Percentiles rank a stretch among this genome's conserved stretches.
Evolutionary conservation across 768 basidiomycete species (phyloP).

Genomic region (Termitomyces sp.): DNA sequence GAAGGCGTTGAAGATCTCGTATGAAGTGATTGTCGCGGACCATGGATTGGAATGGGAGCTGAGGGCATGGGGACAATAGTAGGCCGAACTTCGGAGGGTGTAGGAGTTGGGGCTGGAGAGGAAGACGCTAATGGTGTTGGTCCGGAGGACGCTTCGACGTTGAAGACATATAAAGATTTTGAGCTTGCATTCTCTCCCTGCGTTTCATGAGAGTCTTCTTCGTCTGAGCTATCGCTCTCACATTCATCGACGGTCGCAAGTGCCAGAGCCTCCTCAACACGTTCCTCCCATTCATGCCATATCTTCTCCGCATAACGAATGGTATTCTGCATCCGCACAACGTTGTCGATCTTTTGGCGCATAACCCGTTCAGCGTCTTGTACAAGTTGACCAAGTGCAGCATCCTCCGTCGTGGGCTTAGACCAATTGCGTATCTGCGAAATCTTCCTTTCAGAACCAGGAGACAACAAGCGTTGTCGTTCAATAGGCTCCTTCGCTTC

Average conservation of each 20-base stretch:
- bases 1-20: slow-evolving; percentile 87
- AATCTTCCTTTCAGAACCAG: slow-evolving; percentile 84
- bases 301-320: slow-evolving; percentile 97
- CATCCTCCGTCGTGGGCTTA: slow-evolving; percentile 80
- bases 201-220: slow-evolving; percentile 27
- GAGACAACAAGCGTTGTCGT: slow-evolving; percentile 85
- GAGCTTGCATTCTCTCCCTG: slow-evolving; percentile 47
- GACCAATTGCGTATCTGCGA: slow-evolving; percentile 81
- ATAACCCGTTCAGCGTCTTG: slow-evolving; percentile 87
- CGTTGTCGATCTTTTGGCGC: slow-evolving; percentile 90
- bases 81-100: slow-evolving; percentile 24
- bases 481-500: slow-evolving; percentile 89
- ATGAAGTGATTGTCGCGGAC: slow-evolving; percentile 44
- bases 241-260: slow-evolving; percentile 49
- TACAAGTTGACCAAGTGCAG: slow-evolving; percentile 74
- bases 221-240: slow-evolving; percentile 37
- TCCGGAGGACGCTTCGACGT: slow-evolving; percentile 41
- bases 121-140: slow-evolving; percentile 68
- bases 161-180: slow-evolving; percentile 59
- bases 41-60: slow-evolving; percentile 24
- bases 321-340: slow-evolving; percentile 94
- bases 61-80: slow-evolving; percentile 19
- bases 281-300: slow-evolving; percentile 94
- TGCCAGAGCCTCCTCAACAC: slow-evolving; percentile 53
- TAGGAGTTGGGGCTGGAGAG: slow-evolving; percentile 34